Evolutionary conservation across 257 asterid species (phyloP), one percentile per base, ranked within the genome.

Genomic region (Solanum tarapatanum): DNA sequence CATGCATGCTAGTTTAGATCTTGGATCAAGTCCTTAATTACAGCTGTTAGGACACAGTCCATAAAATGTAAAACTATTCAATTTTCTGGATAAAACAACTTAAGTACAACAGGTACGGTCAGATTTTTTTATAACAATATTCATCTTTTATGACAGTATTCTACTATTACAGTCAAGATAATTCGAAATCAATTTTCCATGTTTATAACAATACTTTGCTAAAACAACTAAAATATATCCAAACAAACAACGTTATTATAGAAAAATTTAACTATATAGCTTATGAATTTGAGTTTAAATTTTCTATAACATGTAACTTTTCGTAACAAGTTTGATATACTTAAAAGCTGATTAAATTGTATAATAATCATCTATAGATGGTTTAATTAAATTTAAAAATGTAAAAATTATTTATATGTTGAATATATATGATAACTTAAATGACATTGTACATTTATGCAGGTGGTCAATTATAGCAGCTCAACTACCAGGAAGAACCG

Each of bases 401-500:
- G 6, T 30, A 17, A 11, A 84, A 8, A n/a, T n/a, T 84, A 33
- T 32, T 21, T 45, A 58, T 3, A 16, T 1, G 2, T 1, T 58
- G 12, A 36, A 21, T 30, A 41, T 68, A 84, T 16, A 37, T 64
- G 16, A 37, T 84, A 7, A 19, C 60, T 36, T 62, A 84, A 84
- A 33, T 83, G 24, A 12, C 36, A 10, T 5, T 24, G 12, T 41
- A 17, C 7, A 8, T 51, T 35, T 41, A 11, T 36, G 11, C 75
- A 88, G 90, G 84, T 88, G 90, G 90, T 88, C 88, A 88, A 85
- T 88, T 17, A 88, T 88, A 85, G 90, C 90, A 30, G 84, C 83
- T 64, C 88, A 88, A 30, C 85, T 88, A 66, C 84, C 90, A 0
- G 88, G 90, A n/a, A 88, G 90, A 9, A 88, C 90, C 0, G 88